Conservation (phyloP, 1,284 basidiomycete species). For the Mycena sp. region DNA sequence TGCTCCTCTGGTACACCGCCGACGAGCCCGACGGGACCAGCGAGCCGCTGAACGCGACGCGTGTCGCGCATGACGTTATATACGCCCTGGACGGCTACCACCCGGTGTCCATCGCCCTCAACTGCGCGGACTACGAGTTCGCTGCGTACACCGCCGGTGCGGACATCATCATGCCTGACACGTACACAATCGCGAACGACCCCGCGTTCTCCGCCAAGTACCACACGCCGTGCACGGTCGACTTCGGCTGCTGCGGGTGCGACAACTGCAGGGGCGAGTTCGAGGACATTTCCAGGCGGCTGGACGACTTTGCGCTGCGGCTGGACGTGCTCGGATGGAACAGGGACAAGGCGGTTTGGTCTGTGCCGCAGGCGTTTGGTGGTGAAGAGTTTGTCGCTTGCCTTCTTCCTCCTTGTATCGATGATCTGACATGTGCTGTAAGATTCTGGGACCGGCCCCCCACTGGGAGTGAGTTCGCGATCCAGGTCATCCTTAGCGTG, state of each 20-base stretch:
- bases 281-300: slow-evolving; percentile 69
- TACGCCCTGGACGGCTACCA: slow-evolving; percentile 78
- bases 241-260: slow-evolving; percentile 78
- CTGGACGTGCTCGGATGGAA: slow-evolving; percentile 68
- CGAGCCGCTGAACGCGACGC: slow-evolving; percentile 70
- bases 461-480: slow-evolving; percentile 73
- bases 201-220: slow-evolving; percentile 27
- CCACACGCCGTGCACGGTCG: slow-evolving; percentile 56
- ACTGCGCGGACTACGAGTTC: slow-evolving; percentile 78
- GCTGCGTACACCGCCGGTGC: slow-evolving; percentile 64
- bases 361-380: slow-evolving; percentile 81
- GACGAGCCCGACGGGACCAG: slow-evolving; percentile 80
- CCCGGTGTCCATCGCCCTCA: slow-evolving; percentile 78
- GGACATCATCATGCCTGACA: slow-evolving; percentile 64
- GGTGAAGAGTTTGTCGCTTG: slow-evolving; percentile 28
- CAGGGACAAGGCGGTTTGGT: slow-evolving; percentile 66
- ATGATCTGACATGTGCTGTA: neutral
- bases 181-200: slow-evolving; percentile 72
- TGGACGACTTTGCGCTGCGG: slow-evolving; percentile 69
- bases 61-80: slow-evolving; percentile 66
- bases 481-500: slow-evolving; percentile 70
- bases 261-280: slow-evolving; percentile 64
- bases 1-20: slow-evolving; percentile 81
- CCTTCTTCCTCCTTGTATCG: neutral
- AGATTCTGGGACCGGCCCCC: slow-evolving; percentile 76